These are phyloP conservation scores for Immersiporthe knoxdaviesiana DNA, from an alignment of 2,329 filamentous ascomycete genomes.

Conservation along the genomic window DNA sequence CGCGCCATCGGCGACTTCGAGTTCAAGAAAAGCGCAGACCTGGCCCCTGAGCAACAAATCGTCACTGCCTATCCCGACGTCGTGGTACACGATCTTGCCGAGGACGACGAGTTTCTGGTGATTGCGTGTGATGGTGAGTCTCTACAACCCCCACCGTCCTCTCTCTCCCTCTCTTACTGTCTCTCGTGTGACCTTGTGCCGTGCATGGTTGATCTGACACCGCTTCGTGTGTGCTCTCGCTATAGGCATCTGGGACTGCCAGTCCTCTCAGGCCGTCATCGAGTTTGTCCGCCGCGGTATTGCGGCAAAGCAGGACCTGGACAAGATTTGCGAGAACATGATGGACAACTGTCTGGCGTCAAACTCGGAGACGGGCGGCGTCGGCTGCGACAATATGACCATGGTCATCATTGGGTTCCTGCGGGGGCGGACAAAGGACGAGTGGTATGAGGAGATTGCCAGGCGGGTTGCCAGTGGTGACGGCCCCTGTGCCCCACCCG, in stretches of 20 bases:
- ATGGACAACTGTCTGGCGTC: slow-evolving; percentile 99
- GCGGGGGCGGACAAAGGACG: slow-evolving; percentile 88
- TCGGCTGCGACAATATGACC: slow-evolving; percentile 99
- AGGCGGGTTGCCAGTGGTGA: slow-evolving; percentile 95
- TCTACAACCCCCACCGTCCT: not conserved
- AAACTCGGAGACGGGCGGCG: slow-evolving; percentile 96
- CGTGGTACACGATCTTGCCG: slow-evolving; percentile 82
- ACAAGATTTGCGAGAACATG: slow-evolving; percentile 99
- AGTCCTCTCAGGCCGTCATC: slow-evolving; percentile 94
- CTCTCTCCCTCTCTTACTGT: not conserved
- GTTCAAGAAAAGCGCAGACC: slow-evolving; percentile 98
- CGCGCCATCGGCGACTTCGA: slow-evolving; percentile 98
- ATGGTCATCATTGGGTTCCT: slow-evolving; percentile 91
- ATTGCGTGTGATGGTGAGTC: slow-evolving; percentile 86
- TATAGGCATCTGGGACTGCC: slow-evolving; percentile 98
- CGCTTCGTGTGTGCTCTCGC: not conserved
- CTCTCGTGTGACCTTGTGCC: not conserved
- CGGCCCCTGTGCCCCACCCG: slow-evolving; percentile 95
- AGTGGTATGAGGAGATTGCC: slow-evolving; percentile 97
- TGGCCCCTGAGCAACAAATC: slow-evolving; percentile 97
- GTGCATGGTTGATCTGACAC: not conserved
- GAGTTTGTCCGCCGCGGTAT: slow-evolving; percentile 97
- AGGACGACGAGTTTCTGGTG: slow-evolving; percentile 95
- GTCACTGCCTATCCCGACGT: slow-evolving; percentile 97
- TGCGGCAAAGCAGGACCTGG: slow-evolving; percentile 91